A percentile compares a stretch with the other conserved stretches of the same genome.
These are phyloP conservation scores for Clathrospora elynae DNA, from an alignment of 2,329 filamentous ascomycete species.

Conservation along the genomic window DNA sequence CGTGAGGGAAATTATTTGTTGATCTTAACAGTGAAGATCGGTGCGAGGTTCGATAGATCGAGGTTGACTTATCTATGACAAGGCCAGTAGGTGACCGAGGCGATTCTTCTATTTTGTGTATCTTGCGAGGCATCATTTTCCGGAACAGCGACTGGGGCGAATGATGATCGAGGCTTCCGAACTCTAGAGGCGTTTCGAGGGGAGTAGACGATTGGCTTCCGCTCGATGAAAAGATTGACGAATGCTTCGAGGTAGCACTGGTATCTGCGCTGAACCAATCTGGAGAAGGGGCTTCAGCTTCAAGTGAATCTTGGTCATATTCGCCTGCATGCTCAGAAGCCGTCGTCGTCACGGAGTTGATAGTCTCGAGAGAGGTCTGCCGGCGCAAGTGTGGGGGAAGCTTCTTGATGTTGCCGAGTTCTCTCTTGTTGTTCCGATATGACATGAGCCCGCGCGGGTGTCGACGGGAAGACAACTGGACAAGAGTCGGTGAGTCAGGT, in stretches of 20 bases:
- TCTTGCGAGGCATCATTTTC: conserved; percentile 24
- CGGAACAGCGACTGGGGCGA: conserved; percentile 29
- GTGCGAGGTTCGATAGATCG: conserved; percentile 42
- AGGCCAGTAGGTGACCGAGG: conserved; percentile 22
- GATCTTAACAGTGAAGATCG: conserved; percentile 34
- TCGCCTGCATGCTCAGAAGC: conserved; percentile 18
- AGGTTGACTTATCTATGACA: conserved; percentile 41
- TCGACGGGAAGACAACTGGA: conserved; percentile 19
- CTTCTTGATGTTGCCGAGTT: conserved; percentile 22
- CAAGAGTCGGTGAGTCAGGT: conserved; percentile 14
- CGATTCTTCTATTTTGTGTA: conserved; percentile 18
- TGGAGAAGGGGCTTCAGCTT: conserved; percentile 19
- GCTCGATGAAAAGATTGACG: conserved; percentile 14
- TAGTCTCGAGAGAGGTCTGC: conserved; percentile 42
- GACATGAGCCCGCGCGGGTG: conserved; percentile 22
- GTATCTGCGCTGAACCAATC: conserved; percentile 21
- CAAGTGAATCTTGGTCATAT: conserved; percentile 23
- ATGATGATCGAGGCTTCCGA: conserved; percentile 17
- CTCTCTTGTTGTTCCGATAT: conserved; percentile 25
- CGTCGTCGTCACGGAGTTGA: conserved; percentile 37
- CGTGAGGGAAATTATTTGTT: too few species aligned
- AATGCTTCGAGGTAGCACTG: conserved; percentile 17
- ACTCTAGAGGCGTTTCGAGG: conserved; percentile 17
- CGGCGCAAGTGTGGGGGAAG: conserved; percentile 28
- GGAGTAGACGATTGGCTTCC: conserved; percentile 17